These are phyloP conservation scores for Secale cereale DNA, from an alignment of 176 grass and related monocot species.

Conservation along the genomic window DNA sequence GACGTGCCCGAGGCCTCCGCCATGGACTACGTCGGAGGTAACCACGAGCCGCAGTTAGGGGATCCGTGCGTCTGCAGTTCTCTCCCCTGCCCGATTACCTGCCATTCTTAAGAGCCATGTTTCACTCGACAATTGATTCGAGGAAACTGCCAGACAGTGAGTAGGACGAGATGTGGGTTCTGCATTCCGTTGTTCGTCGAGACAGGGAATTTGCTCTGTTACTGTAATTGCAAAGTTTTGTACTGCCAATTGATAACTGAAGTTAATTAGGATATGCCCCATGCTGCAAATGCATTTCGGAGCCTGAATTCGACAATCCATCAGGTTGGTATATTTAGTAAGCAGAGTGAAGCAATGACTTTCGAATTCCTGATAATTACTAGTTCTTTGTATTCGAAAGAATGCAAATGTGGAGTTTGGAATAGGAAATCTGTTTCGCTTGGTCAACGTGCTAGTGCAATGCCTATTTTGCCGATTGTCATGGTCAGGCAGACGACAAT, in stretches of 20 bases:
- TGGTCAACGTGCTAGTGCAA: not conserved
- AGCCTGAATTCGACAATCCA: not conserved
- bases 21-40: constrained; percentile 97
- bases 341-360: not conserved
- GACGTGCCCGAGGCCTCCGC: constrained; percentile 59
- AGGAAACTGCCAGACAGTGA: not conserved
- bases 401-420: not conserved
- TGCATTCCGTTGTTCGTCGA: not conserved
- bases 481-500: not conserved
- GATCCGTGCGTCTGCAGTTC: not conserved
- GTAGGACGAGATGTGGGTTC: not conserved
- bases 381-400: not conserved
- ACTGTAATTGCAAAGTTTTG: not conserved
- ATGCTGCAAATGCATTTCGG: not conserved
- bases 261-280: not conserved
- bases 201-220: not conserved
- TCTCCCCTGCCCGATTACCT: not conserved
- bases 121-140: not conserved
- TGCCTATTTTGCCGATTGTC: not conserved
- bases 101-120: not conserved
- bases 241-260: not conserved
- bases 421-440: not conserved
- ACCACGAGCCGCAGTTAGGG: not conserved
- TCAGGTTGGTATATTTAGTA: not conserved
- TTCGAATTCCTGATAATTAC: not conserved